Evolutionary conservation across 176 grass and related monocot genomes (phyloP).

Genomic region (Tillandsia fasciculata): DNA sequence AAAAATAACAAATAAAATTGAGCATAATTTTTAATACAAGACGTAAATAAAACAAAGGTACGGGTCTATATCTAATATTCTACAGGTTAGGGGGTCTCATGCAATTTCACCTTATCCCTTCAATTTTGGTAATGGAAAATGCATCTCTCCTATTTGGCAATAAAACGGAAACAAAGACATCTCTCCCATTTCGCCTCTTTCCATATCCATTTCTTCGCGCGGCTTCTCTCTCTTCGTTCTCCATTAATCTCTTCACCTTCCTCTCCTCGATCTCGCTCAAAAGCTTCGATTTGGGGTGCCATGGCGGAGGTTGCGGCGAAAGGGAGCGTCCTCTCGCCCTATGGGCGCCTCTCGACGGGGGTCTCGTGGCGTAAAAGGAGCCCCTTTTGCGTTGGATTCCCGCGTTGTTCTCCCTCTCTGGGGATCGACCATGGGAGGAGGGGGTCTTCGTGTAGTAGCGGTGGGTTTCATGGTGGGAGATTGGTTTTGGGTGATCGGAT

Average conservation of each 20-base stretch:
- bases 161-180: background rate
- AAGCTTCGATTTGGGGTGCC: constrained; percentile 10
- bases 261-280: background rate
- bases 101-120: background rate
- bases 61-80: too few species aligned
- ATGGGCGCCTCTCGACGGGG: background rate
- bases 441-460: background rate
- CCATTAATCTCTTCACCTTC: background rate
- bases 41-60: too few species aligned
- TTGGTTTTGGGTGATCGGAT: background rate
- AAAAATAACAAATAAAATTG: too few species aligned
- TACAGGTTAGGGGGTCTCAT: too few species aligned
- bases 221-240: too few species aligned
- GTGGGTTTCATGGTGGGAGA: constrained; percentile 1
- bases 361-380: background rate
- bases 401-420: background rate
- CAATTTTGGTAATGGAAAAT: background rate
- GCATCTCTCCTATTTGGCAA: background rate
- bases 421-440: background rate
- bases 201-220: background rate
- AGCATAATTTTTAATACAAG: too few species aligned
- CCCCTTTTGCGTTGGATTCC: background rate
- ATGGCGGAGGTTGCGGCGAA: constrained; percentile 12
- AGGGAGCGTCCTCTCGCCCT: background rate
- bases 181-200: background rate